phyloP scores from a whole-genome alignment of 352 stramenopile genomes.

The Phytophthora sp. region DNA sequence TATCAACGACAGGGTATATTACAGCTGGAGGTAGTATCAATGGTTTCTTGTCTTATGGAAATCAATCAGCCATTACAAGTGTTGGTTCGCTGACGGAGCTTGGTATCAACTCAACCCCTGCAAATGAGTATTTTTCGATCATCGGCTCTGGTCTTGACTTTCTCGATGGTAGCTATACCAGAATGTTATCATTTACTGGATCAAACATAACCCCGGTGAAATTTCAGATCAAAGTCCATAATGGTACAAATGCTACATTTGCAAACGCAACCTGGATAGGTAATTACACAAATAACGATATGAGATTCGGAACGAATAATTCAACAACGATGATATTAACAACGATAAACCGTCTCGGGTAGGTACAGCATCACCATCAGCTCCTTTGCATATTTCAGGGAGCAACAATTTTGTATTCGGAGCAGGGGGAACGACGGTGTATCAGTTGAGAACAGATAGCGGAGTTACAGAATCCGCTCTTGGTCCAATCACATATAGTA shows the following conservation, averaged over 20 bases:
- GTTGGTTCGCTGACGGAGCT: background rate
- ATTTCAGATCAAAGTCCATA: background rate
- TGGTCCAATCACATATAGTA: background rate
- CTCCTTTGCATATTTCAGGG: too few relatives aligned
- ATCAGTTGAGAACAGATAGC: too few relatives aligned
- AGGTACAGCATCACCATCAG: background rate
- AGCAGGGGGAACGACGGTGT: too few relatives aligned
- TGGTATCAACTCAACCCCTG: background rate
- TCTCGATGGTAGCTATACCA: constrained; percentile 7
- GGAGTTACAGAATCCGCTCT: too few relatives aligned
- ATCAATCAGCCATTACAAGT: background rate
- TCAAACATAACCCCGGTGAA: background rate
- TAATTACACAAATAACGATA: constrained; percentile 2
- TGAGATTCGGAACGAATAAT: constrained; percentile 6
- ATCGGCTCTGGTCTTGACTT: background rate
- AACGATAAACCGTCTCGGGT: background rate
- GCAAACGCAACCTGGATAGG: constrained; percentile 1
- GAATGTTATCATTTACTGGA: background rate
- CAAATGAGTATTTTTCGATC: background rate
- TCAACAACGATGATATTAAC: constrained; percentile 11
- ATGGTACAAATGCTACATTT: background rate
- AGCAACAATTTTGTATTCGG: too few relatives aligned
- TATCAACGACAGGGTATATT: background rate
- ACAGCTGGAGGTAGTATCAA: background rate
- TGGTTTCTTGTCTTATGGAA: background rate